Evolutionary conservation across 2,329 filamentous ascomycete species (phyloP).

Genomic region (Ophioceras dolichostomum): DNA sequence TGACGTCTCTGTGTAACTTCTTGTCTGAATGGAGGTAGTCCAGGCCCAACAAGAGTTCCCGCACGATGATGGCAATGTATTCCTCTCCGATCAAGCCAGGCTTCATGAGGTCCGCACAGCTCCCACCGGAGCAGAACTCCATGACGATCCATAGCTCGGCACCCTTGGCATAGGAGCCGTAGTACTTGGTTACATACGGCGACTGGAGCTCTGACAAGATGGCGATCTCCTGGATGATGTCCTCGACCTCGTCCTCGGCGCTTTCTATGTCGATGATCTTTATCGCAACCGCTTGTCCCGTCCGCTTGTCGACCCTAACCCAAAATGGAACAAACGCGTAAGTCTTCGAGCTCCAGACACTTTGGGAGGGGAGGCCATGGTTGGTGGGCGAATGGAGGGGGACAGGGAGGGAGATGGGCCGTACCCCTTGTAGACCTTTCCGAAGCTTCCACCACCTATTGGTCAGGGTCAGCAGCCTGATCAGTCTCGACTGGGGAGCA

Average conservation of each 20-base stretch:
- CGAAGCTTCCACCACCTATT: slow-evolving; percentile 88
- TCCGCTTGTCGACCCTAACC: slow-evolving; percentile 82
- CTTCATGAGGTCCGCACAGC: slow-evolving; percentile 92
- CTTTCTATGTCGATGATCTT: slow-evolving; percentile 99
- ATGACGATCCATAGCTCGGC: slow-evolving; percentile 99
- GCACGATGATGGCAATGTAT: slow-evolving; percentile 91
- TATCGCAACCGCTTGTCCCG: slow-evolving; percentile 88
- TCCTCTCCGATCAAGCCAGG: slow-evolving; percentile 84
- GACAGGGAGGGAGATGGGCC: slow-evolving; percentile 8
- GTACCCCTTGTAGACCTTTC: slow-evolving; percentile 96
- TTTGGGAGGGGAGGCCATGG: slow-evolving; percentile 3
- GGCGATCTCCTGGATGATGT: slow-evolving; percentile 97
- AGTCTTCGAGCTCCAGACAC: background rate
- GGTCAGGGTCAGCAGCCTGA: slow-evolving; percentile 11
- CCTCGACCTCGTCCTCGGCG: slow-evolving; percentile 97
- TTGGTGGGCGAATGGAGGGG: background rate
- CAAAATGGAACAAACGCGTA: too few species aligned
- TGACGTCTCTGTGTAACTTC: slow-evolving; percentile 93
- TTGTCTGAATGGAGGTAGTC: slow-evolving; percentile 92
- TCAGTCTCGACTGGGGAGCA: slow-evolving; percentile 6
- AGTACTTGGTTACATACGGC: slow-evolving; percentile 94
- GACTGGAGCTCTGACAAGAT: slow-evolving; percentile 94
- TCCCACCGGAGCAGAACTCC: slow-evolving; percentile 96
- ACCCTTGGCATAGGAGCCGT: slow-evolving; percentile 91
- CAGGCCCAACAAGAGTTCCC: slow-evolving; percentile 78